These are phyloP conservation scores for Paramecium primaurelia DNA, from an alignment of 73 alveolate species.

Conservation along the genomic window DNA sequence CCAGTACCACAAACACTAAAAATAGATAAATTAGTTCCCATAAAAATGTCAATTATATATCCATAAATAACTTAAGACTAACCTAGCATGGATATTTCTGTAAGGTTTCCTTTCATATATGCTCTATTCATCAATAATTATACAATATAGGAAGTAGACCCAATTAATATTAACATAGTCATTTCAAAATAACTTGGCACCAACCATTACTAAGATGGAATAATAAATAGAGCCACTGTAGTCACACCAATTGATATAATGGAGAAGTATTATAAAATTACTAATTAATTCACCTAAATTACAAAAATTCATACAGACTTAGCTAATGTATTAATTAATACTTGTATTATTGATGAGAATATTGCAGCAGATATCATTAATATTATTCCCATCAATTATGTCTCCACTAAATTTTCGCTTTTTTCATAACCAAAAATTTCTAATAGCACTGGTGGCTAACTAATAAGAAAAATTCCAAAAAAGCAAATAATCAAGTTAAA, in stretches of 20 bases:
- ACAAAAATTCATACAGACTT: background rate
- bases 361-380: background rate
- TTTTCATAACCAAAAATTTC: background rate
- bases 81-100: background rate
- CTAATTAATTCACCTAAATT: conserved; percentile 3
- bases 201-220: background rate
- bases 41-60: background rate
- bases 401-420: background rate
- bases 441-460: background rate
- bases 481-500: background rate
- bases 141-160: background rate
- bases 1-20: background rate
- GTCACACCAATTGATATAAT: background rate
- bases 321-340: background rate
- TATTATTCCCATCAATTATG: background rate
- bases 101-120: background rate
- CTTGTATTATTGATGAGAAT: background rate
- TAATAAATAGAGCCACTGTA: background rate
- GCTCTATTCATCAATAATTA: conserved; percentile 37
- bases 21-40: background rate
- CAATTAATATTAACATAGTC: background rate
- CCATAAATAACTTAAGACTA: background rate
- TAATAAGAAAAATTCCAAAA: background rate
- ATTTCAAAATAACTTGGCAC: background rate
- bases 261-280: background rate